Base-by-base conservation (phyloP, 441 rosid species). In the Brassica hybrid region DNA sequence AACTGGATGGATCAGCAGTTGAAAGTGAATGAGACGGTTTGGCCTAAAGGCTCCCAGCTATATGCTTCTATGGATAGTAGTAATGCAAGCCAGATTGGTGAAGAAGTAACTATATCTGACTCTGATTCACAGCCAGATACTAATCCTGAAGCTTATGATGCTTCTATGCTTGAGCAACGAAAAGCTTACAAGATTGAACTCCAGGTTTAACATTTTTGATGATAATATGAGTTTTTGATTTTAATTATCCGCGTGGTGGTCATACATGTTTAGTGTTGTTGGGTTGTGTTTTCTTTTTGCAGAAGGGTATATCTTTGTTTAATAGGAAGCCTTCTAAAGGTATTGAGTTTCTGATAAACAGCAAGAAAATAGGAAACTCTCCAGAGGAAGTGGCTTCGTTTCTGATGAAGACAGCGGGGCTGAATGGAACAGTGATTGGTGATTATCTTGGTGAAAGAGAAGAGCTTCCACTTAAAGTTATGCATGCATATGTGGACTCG, bases 401-500 rank as follows among this genome's bases (percentile, higher is more conserved):
- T 79, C 87, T 96, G 79, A 94, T 85, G 86, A 94, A 84, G 64
- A 84, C 94, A 1, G 73, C 84, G 54, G 97, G 98, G 67, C 80
- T 96, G 12, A 94, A 85, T 85, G 98, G 95, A 87, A 85, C 90
- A 7, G 81, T 92, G 88, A 94, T 96, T 71, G 99, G 99, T 79
- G 94, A 94, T 84, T 96, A 91, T 83, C 86, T 96, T 80, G 99
- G 99, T 76, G 98, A 94, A 82, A 94, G 98, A 82, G 98, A 94
- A 48, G 99, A 92, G 17, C 86, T 94, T 82, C 75, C 94, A 74
- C 84, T 96, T 71, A 92, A 80, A 84, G 98, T 96, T 67, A 96
- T 96, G 98, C 99, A 96, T 89, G 96, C 98, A 30, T 96, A 94
- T 84, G 96, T 94, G 1, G 99, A 96, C 77, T 94, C 98, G 0